A percentile compares a stretch with the other conserved stretches of the same genome.
phyloP scores from a whole-genome alignment of 768 basidiomycete species.

The Russula dissimulans region DNA sequence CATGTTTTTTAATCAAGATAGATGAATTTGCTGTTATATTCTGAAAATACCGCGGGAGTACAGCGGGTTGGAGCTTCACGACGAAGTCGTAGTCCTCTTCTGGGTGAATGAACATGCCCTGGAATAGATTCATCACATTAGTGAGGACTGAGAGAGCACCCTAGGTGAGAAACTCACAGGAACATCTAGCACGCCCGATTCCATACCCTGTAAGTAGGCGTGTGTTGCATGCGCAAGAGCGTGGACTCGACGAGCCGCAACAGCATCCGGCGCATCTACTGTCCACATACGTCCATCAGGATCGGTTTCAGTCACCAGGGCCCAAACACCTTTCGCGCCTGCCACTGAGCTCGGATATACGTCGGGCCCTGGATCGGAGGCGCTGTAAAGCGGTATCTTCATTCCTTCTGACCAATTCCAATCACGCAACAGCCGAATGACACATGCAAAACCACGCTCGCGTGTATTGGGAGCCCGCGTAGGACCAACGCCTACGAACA shows the following conservation, averaged over 20 bases:
- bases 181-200: constrained; percentile 43
- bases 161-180: constrained; percentile 37
- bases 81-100: constrained; percentile 79
- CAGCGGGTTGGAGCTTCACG: constrained; percentile 56
- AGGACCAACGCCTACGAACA: constrained; percentile 55
- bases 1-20: constrained; percentile 37
- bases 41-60: constrained; percentile 68
- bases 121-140: not conserved
- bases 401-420: constrained; percentile 81
- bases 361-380: constrained; percentile 22
- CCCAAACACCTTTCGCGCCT: constrained; percentile 54
- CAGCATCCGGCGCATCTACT: constrained; percentile 46
- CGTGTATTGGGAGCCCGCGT: constrained; percentile 58
- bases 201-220: constrained; percentile 44
- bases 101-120: constrained; percentile 85
- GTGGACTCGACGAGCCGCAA: constrained; percentile 65
- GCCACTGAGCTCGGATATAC: constrained; percentile 27
- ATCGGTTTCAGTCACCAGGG: constrained; percentile 71
- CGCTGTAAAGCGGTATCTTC: constrained; percentile 63
- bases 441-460: constrained; percentile 68
- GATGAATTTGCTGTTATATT: constrained; percentile 45
- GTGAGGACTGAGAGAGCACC: not conserved
- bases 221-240: constrained; percentile 72
- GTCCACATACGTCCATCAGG: constrained; percentile 72
- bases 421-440: constrained; percentile 61